phyloP scores from a whole-genome alignment of 2,329 filamentous ascomycete genomes.

The Claviceps fusiformis region DNA sequence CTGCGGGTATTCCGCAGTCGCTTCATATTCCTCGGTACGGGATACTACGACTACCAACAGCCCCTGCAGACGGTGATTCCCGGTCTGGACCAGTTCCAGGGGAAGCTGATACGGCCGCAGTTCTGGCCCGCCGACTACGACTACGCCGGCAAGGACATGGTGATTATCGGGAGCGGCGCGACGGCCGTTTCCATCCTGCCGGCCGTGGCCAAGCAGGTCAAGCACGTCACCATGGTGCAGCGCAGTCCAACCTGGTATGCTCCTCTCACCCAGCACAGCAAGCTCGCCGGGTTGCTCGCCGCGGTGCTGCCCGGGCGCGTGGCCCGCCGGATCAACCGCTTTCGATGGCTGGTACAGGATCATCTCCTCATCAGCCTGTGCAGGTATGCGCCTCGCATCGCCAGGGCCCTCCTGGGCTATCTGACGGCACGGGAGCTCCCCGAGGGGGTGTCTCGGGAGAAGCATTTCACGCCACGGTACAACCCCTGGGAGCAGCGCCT shows the following conservation, averaged over 20 bases:
- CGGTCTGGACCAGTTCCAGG: conserved; percentile 24
- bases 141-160: conserved; percentile 48
- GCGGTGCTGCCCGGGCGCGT: conserved; percentile 28
- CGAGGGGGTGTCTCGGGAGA: conserved; percentile 29
- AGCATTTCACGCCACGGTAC: conserved; percentile 41
- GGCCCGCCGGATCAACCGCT: conserved; percentile 29
- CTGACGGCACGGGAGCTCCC: conserved; percentile 34
- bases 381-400: conserved; percentile 30
- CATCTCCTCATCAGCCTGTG: conserved; percentile 32
- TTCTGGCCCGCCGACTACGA: conserved; percentile 59
- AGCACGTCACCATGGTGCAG: conserved; percentile 55
- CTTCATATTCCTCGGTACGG: conserved; percentile 41
- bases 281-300: conserved; percentile 22
- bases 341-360: conserved; percentile 32
- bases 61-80: conserved; percentile 38
- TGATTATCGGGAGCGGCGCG: conserved; percentile 54
- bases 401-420: conserved; percentile 28
- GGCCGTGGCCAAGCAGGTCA: conserved; percentile 41
- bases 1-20: conserved; percentile 22
- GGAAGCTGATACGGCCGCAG: conserved; percentile 50
- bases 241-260: conserved; percentile 50
- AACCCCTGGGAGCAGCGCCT: conserved; percentile 56
- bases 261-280: conserved; percentile 31
- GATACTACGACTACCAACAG: conserved; percentile 57
- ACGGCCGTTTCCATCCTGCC: conserved; percentile 55